Base-by-base conservation (phyloP, 306 rosid species). In the Parietaria judaica region DNA sequence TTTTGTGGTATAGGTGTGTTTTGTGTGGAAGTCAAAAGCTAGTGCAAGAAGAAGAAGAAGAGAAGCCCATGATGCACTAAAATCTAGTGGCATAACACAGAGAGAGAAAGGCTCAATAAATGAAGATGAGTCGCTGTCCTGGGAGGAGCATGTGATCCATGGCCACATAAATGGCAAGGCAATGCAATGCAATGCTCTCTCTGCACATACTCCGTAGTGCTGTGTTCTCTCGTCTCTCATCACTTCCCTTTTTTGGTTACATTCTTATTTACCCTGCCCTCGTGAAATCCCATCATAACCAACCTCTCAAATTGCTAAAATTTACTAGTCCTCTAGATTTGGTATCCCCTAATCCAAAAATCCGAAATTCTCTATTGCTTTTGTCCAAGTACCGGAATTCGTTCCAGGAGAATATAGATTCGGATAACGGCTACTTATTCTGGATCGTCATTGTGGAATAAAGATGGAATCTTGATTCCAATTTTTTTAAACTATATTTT, bases 1-100 rank as follows among this genome's bases (percentile, higher is more conserved):
- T 23, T 23, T 23, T 23, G 31, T 1, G 31, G 31, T 23, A 2
- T 0, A 23, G 31, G 31, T 23, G 31, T 23, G 31, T 23, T 23
- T 23, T 23, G 1, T 23, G 31, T 23, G 31, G 31, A 57, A 16
- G 74, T 68, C 68, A 63, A 66, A 79, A 75, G 64, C 74, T 72
- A 66, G 60, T 62, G 41, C 65, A 23, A 23, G 31, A 23, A 23
- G 31, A 23, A 23, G 31, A 74, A 39, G 37, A 45, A 31, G 54
- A 54, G 54, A 54, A 76, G 72, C 74, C 79, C 72, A 81, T 77
- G 75, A 56, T 64, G 58, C 66, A 79, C 79, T 70, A 70, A 78
- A 74, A 37, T 74, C 51, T 60, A 61, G 72, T 60, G 71, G 41
- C 53, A 51, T 65, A 78, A 49, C 74, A 70, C 69, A 64, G 67